Percentiles rank a stretch among this genome's conserved stretches.
Conservation (phyloP, 176 grass and related monocot genomes). For the Zea luxurians region DNA sequence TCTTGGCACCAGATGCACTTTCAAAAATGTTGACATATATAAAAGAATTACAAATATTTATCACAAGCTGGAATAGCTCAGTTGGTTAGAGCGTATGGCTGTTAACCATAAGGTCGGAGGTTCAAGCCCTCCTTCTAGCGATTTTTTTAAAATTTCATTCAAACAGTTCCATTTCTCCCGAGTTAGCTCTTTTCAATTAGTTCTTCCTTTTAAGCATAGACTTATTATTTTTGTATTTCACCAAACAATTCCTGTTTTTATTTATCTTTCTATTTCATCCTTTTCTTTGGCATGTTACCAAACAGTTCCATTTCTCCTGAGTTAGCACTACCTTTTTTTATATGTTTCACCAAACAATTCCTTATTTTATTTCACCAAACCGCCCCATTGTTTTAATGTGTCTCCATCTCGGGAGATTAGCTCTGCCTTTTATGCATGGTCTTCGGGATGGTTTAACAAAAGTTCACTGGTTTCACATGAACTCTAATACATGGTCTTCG, state of each 20-base stretch:
- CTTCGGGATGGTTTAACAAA: background rate
- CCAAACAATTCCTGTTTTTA: no score
- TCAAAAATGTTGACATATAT: no score
- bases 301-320: no score
- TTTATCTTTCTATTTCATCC: no score
- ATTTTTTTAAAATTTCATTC: background rate
- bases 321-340: background rate
- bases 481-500: background rate
- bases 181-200: no score
- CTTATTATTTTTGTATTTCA: background rate
- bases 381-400: background rate
- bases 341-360: background rate
- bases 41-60: no score
- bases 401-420: background rate
- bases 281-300: no score
- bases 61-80: slow-evolving; percentile 68
- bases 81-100: slow-evolving; percentile 78
- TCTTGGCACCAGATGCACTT: no score
- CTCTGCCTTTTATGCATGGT: background rate
- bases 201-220: no score
- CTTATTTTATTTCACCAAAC: background rate
- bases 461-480: background rate
- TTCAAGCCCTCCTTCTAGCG: slow-evolving; percentile 80
- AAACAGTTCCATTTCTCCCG: no score
- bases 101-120: slow-evolving; percentile 89